Evolutionary conservation across 1,139 yeast species (phyloP), one percentile per base, ranked within the genome.

Genomic region (Blastobotrys arbuscula): DNA sequence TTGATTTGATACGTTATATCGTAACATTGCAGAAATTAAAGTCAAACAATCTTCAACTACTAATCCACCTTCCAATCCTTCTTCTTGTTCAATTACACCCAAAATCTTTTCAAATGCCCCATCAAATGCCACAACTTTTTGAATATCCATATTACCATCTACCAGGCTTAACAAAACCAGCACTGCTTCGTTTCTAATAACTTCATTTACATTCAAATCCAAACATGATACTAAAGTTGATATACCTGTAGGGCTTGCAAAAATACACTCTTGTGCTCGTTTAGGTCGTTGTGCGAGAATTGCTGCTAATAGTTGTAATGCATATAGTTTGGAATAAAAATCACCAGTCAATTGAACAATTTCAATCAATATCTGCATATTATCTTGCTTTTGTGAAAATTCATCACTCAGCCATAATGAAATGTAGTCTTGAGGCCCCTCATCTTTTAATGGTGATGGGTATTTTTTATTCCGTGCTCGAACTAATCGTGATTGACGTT

Each of bases 391-490:
- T 59, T 64, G 94, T 1, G 92, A 85, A 59, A 94, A 73, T 57
- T 89, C 97, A 67, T 94, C 98, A 0, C 97, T 89, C 38, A 94
- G 84, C 96, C 97, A 90, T 53, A 89, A 70, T 0, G 96, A 86
- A 57, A 94, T 86, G 60, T 88, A 96, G 61, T 92, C 97, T 23
- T 38, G 40, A 12, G 49, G 42, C 21, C 36, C 41, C 3, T 21
- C 37, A 9, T 24, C 41, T 33, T 37, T 47, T 31, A 49, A 36
- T 18, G 51, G 49, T 20, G 49, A 46, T 18, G 36, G 90, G 62
- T 79, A 84, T 55, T 72, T 72, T 48, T 71, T 72, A 46, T 74
- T 68, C 51, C 70, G 42, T 24, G 47, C 47, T 9, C 58, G 39
- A 15, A 48, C 44, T 41, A 31, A 47, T 24, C 56, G 46, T 18